Evolutionary conservation across 1,284 basidiomycete genomes (phyloP).

Genomic region (Sutorius eximius): DNA sequence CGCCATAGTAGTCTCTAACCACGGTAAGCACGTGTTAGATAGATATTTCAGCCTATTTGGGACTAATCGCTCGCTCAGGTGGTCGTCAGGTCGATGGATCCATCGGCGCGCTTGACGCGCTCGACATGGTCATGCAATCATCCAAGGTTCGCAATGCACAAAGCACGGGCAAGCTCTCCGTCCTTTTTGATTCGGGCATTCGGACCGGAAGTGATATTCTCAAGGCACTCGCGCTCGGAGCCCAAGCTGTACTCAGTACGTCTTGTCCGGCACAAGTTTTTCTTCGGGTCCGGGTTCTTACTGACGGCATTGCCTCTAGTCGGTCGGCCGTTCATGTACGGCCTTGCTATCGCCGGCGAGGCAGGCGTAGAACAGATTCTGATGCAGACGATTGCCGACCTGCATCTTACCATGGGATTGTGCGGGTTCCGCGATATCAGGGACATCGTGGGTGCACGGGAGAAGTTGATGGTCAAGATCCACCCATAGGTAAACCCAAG

Average conservation of each 20-base stretch:
- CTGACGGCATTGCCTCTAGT: constrained; percentile 30
- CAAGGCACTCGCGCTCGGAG: constrained; percentile 73
- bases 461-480: constrained; percentile 28
- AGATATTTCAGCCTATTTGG: background rate
- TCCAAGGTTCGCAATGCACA: constrained; percentile 59
- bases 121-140: constrained; percentile 61
- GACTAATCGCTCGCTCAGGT: constrained; percentile 39
- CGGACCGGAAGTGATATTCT: constrained; percentile 74
- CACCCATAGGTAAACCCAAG: background rate
- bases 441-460: constrained; percentile 39
- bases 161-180: constrained; percentile 55
- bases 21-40: constrained; percentile 47
- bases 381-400: constrained; percentile 51
- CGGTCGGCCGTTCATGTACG: constrained; percentile 51
- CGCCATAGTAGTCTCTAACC: constrained; percentile 80
- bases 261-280: background rate
- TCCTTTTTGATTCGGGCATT: constrained; percentile 81
- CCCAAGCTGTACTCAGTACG: constrained; percentile 63
- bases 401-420: constrained; percentile 53
- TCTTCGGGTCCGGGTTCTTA: background rate
- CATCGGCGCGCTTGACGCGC: constrained; percentile 67
- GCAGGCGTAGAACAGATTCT: constrained; percentile 55
- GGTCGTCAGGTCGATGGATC: constrained; percentile 83
- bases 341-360: constrained; percentile 53
- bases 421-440: constrained; percentile 40